These are phyloP conservation scores for Rosa persica DNA, from an alignment of 306 rosid genomes.

Conservation along the genomic window DNA sequence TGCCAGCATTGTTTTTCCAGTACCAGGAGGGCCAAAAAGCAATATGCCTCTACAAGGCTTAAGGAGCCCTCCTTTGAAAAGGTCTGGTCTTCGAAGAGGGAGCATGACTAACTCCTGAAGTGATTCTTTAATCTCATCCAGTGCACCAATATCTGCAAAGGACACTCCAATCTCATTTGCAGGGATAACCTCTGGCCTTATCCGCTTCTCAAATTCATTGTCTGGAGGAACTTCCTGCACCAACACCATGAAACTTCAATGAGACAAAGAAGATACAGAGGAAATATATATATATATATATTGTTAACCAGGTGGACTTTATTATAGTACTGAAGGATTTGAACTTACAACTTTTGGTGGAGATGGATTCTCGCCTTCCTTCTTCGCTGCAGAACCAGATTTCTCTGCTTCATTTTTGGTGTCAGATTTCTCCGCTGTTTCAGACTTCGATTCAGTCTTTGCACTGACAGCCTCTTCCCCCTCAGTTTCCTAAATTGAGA, in stretches of 20 bases:
- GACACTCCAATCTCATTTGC: constrained; percentile 82
- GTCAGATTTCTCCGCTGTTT: constrained; percentile 49
- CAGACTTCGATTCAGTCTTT: constrained; percentile 52
- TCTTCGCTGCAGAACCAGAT: constrained; percentile 58
- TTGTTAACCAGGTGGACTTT: background rate
- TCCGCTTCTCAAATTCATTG: constrained; percentile 84
- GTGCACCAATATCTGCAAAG: constrained; percentile 75
- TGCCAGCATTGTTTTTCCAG: constrained; percentile 85
- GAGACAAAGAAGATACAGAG: constrained; percentile 2
- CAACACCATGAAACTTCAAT: constrained; percentile 6
- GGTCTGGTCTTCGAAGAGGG: constrained; percentile 80
- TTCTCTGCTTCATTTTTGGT: constrained; percentile 62
- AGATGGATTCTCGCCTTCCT: constrained; percentile 59
- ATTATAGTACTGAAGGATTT: constrained; percentile 13
- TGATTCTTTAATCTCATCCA: constrained; percentile 73
- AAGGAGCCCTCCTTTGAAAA: constrained; percentile 70
- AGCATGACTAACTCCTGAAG: constrained; percentile 84
- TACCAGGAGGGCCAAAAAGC: constrained; percentile 90
- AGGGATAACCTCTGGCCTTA: constrained; percentile 76
- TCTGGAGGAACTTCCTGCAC: constrained; percentile 70
- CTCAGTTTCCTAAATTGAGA: constrained; percentile 48
- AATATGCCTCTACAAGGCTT: constrained; percentile 79
- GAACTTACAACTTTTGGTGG: constrained; percentile 65
- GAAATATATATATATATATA: constrained; percentile 13
- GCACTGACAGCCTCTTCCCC: constrained; percentile 48